Evolutionary conservation across 331 rosid genomes (phyloP).

Genomic region (Arachis monticola): DNA sequence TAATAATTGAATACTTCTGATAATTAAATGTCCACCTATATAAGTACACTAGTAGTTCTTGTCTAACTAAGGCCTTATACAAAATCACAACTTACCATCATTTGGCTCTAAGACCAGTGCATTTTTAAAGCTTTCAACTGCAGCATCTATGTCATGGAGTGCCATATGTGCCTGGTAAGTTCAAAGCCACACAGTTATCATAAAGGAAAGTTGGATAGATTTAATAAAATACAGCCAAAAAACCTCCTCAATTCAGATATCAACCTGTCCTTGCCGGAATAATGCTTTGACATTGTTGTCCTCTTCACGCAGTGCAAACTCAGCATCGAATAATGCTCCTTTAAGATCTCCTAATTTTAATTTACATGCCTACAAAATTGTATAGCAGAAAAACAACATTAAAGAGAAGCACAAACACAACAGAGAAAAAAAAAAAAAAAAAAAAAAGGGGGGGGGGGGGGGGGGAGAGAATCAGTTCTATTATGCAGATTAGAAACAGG

Average conservation of each 20-base stretch:
- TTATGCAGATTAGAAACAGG: neutral
- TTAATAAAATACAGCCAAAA: neutral
- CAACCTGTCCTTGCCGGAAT: slow-evolving; percentile 97
- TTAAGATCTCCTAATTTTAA: slow-evolving; percentile 82
- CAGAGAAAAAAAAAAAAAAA: neutral
- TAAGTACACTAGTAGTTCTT: neutral
- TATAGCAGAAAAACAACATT: neutral
- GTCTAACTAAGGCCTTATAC: neutral
- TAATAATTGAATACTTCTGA: neutral
- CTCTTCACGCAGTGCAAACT: slow-evolving; percentile 92
- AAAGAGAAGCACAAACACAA: neutral
- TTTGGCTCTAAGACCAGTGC: slow-evolving; percentile 68
- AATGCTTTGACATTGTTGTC: slow-evolving; percentile 89
- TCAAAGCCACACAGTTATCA: neutral
- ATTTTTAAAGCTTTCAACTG: slow-evolving; percentile 63
- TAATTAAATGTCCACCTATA: neutral
- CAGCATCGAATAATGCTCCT: slow-evolving; percentile 87
- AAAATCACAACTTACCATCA: slow-evolving; percentile 53
- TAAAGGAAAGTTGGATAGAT: neutral
- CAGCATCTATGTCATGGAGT: slow-evolving; percentile 62
- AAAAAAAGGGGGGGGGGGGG: too few species aligned
- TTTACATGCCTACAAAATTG: slow-evolving; percentile 74
- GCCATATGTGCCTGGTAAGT: slow-evolving; percentile 57
- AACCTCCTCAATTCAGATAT: neutral
- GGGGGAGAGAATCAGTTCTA: neutral